Evolutionary conservation across 1,139 yeast genomes (phyloP).

Genomic region (Yamadazyma oceani): DNA sequence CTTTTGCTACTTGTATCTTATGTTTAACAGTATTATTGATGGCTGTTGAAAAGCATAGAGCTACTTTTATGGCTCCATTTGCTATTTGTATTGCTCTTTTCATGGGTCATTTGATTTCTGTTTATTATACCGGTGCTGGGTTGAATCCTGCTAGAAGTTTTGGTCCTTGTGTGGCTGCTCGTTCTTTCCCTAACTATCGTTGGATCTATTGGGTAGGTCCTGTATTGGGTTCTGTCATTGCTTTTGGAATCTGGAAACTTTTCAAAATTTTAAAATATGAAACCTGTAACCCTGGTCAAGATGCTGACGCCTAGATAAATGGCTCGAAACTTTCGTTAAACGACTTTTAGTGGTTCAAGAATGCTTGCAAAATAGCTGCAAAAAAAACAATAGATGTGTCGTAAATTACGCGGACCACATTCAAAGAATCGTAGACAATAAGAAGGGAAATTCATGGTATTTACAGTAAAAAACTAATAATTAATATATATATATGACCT

Average conservation of each 20-base stretch:
- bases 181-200: slow-evolving; percentile 75
- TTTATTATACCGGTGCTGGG: slow-evolving; percentile 90
- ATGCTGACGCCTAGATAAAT: slow-evolving; percentile 36
- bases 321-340: too few species aligned
- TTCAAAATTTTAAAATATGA: slow-evolving; percentile 68
- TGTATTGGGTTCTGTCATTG: slow-evolving; percentile 63
- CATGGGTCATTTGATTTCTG: slow-evolving; percentile 78
- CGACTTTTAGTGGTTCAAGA: too few species aligned
- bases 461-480: background rate
- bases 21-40: slow-evolving; percentile 77
- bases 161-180: slow-evolving; percentile 78
- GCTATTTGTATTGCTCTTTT: slow-evolving; percentile 82
- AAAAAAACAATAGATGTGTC: background rate
- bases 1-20: slow-evolving; percentile 73
- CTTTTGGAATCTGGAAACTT: slow-evolving; percentile 66
- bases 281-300: slow-evolving; percentile 74
- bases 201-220: slow-evolving; percentile 97
- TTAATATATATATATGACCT: slow-evolving; percentile 1
- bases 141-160: slow-evolving; percentile 88
- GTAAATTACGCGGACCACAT: background rate
- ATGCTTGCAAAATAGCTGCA: too few species aligned
- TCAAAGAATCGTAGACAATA: background rate
- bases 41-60: slow-evolving; percentile 81
- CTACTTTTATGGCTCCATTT: slow-evolving; percentile 79
- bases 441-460: background rate